Evolutionary conservation across 129 eudicot genomes (phyloP).

Genomic region (Ambrosia artemisiifolia): DNA sequence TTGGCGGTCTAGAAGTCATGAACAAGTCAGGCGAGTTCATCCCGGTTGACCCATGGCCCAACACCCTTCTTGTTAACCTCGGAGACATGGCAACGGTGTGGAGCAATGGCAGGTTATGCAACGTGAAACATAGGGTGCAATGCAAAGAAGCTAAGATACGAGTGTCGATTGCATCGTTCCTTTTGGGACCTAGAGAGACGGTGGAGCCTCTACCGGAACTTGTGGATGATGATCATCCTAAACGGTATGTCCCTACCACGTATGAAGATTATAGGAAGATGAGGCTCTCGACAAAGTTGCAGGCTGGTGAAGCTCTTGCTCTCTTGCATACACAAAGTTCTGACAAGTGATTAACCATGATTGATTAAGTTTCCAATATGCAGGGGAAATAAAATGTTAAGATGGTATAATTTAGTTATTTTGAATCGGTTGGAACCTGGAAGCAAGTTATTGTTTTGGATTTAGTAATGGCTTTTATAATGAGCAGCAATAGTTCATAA

Average conservation of each 20-base stretch:
- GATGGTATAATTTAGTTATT: too few species aligned
- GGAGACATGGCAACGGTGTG: conserved; percentile 78
- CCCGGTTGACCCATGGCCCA: conserved; percentile 69
- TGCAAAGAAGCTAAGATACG: conserved; percentile 62
- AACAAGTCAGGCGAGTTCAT: conserved; percentile 41
- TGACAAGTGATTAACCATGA: conserved; percentile 7
- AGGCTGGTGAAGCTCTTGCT: conserved; percentile 66
- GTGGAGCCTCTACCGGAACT: conserved; percentile 57
- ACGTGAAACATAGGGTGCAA: conserved; percentile 68
- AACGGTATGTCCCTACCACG: conserved; percentile 46
- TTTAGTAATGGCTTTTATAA: too few species aligned
- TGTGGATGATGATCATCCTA: conserved; percentile 56
- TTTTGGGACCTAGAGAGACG: conserved; percentile 54
- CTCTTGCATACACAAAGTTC: conserved; percentile 28
- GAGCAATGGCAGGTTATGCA: conserved; percentile 75
- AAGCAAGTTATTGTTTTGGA: too few species aligned
- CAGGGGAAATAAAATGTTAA: too few species aligned
- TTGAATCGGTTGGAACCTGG: too few species aligned
- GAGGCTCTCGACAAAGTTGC: conserved; percentile 37
- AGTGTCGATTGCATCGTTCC: conserved; percentile 71
- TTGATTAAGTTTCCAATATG: background rate
- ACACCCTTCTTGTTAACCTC: conserved; percentile 65
- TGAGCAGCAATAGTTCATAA: too few species aligned
- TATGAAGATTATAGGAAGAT: conserved; percentile 52
- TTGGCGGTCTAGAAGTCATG: conserved; percentile 92